Conservation (phyloP, 139 green algal species). For the Edaphochlamys debaryana region DNA sequence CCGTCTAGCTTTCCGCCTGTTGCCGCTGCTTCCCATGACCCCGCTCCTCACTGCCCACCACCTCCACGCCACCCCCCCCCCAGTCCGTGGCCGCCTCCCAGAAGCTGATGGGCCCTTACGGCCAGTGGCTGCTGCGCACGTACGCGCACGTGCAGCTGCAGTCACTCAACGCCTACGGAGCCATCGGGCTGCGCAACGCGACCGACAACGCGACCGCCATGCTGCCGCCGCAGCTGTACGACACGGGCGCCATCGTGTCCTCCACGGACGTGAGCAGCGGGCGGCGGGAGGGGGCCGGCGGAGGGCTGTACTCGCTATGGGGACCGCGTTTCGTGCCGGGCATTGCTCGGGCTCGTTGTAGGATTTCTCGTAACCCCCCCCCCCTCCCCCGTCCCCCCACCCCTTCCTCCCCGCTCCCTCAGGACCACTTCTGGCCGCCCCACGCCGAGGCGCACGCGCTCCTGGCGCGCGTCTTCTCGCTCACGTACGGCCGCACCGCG, state of each 20-base stretch:
- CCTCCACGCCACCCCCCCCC: neutral
- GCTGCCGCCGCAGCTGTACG: slow-evolving; percentile 18
- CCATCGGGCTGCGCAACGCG: neutral
- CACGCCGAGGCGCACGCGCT: slow-evolving; percentile 44
- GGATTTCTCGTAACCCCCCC: no score
- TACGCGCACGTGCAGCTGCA: slow-evolving; percentile 41
- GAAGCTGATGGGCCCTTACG: slow-evolving; percentile 18
- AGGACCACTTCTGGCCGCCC: slow-evolving; percentile 45
- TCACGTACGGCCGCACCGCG: neutral
- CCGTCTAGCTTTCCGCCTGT: no score
- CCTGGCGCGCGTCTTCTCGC: slow-evolving; percentile 19
- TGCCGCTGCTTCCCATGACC: no score
- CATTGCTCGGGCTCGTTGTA: no score
- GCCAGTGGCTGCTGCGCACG: slow-evolving; percentile 37
- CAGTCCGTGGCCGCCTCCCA: slow-evolving; percentile 2
- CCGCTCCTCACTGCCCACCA: no score
- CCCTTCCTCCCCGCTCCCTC: neutral
- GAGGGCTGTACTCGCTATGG: no score
- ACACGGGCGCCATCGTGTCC: neutral
- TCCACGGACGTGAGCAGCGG: no score
- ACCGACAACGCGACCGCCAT: slow-evolving; percentile 12
- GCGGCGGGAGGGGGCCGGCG: no score
- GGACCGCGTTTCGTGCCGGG: no score
- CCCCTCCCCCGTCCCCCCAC: neutral
- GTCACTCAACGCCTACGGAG: neutral